Base-by-base conservation (phyloP, 257 asterid genomes). In the Apocynum venetum region DNA sequence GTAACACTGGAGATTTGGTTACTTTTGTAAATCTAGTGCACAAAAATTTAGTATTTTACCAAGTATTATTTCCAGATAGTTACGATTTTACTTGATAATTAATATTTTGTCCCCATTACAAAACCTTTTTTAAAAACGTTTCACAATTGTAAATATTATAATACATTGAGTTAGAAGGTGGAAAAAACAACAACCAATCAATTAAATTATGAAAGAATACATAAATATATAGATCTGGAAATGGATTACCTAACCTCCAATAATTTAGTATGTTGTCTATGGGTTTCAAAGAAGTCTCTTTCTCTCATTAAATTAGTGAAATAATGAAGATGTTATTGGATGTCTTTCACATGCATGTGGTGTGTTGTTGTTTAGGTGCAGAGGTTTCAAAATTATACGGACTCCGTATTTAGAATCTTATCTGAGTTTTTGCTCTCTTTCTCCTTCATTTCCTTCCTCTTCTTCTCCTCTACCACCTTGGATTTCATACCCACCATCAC, bases 351-450 rank as follows among this genome's bases (percentile, higher is more conserved):
- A 44, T 7, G 35, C 63, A 78, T 78, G 77, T 60, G 74, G 20
- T 59, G 81, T 71, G 81, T 71, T 73, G 43, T 57, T 17, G 19
- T 77, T 70, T 70, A 56, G 80, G 63, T 75, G 51, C 64, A 49
- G 40, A 63, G 19, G 38, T 43, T 74, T 77, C 10, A 25, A 57
- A 76, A 46, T 20, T 55, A 40, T 68, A 43, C 13, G 61, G 60
- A 35, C 59, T 77, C 71, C 51, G 71, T 78, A 70, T 48, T 57
- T 49, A 60, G 79, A 65, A 70, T 77, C 47, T 46, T 44, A 51
- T 53, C 41, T 31, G 4, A 31, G 31, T 25, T 5, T 10, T 49
- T 6, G 44, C 6, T 14, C 2, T 19, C 38, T 17, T 61, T 61
- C 3, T 51, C 44, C 47, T 63, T 64, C 31, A 25, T 25, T 25